Percentiles rank a stretch among this genome's conserved stretches.
Evolutionary conservation across 768 basidiomycete genomes (phyloP).

Genomic region (Candolleomyces aberdarensis): DNA sequence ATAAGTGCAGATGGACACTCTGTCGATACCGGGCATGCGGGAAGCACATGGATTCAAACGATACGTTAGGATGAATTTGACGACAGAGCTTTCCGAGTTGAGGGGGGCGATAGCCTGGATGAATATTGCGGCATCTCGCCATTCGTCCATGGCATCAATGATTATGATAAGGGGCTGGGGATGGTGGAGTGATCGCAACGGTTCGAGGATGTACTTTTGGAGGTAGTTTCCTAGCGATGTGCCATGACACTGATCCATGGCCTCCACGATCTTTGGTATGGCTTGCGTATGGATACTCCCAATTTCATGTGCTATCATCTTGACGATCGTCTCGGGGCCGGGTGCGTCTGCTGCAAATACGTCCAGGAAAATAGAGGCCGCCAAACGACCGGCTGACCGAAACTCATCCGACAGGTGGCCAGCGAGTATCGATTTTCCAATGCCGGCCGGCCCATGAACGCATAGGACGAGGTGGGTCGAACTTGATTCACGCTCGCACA

Average conservation of each 20-base stretch:
- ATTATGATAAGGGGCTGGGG: conserved; percentile 1
- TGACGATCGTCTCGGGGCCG: conserved; percentile 5
- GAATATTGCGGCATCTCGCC: background rate
- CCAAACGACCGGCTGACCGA: conserved; percentile 3
- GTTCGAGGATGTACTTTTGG: background rate
- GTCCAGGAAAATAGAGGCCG: background rate
- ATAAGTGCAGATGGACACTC: background rate
- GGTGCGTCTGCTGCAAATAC: background rate
- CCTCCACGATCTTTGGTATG: background rate
- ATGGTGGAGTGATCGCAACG: conserved; percentile 1
- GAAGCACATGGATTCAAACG: background rate
- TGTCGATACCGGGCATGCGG: background rate
- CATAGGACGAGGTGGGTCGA: too few relatives aligned
- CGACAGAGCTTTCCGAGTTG: background rate
- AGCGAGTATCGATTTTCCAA: conserved; percentile 10
- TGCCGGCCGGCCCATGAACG: conserved; percentile 4
- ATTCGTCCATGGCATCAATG: conserved; percentile 12
- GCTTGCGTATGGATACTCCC: conserved; percentile 1
- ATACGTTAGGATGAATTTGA: conserved; percentile 9
- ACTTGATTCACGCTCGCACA: too few relatives aligned
- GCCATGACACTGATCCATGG: background rate
- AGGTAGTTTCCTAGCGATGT: background rate
- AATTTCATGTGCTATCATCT: conserved; percentile 10
- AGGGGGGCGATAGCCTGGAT: conserved; percentile 1
- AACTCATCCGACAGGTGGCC: background rate